A percentile compares a stretch with the other conserved stretches of the same genome.
These are phyloP conservation scores for Nannizziopsis barbatae DNA, from an alignment of 2,329 filamentous ascomycete genomes.

Conservation along the genomic window DNA sequence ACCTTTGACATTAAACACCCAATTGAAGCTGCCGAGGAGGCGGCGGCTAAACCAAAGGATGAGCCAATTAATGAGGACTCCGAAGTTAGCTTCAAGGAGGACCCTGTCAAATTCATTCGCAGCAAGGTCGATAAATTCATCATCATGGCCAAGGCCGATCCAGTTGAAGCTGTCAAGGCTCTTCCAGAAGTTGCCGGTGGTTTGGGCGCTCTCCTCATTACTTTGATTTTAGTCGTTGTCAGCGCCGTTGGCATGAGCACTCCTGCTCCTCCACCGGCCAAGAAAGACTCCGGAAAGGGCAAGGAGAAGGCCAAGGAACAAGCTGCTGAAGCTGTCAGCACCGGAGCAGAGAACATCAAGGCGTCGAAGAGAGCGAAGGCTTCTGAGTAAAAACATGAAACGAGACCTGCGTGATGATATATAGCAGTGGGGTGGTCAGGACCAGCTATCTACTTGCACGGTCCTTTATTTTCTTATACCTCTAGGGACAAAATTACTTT, in stretches of 20 bases:
- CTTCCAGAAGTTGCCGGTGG: constrained; percentile 84
- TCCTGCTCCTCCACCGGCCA: constrained; percentile 53
- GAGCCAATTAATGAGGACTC: constrained; percentile 43
- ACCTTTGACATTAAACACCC: constrained; percentile 81
- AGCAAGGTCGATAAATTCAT: constrained; percentile 92
- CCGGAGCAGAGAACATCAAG: constrained; percentile 64
- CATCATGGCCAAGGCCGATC: constrained; percentile 69
- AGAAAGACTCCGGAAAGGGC: constrained; percentile 68
- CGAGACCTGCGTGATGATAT: neutral
- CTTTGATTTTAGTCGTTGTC: constrained; percentile 59
- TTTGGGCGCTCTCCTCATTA: constrained; percentile 58
- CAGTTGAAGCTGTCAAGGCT: constrained; percentile 71
- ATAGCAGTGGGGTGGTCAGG: neutral
- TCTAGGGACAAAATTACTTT: neutral
- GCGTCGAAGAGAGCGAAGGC: constrained; percentile 49
- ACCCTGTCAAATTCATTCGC: constrained; percentile 75
- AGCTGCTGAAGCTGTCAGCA: constrained; percentile 52
- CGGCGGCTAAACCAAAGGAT: constrained; percentile 67
- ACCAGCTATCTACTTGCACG: neutral
- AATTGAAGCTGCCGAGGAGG: constrained; percentile 68
- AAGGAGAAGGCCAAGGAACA: constrained; percentile 52
- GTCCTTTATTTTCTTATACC: neutral
- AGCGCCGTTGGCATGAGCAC: constrained; percentile 53
- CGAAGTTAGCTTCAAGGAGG: constrained; percentile 70
- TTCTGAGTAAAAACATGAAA: constrained; percentile 14